Conservation (phyloP, 1,284 basidiomycete genomes). For the Sporisorium sorghi region DNA sequence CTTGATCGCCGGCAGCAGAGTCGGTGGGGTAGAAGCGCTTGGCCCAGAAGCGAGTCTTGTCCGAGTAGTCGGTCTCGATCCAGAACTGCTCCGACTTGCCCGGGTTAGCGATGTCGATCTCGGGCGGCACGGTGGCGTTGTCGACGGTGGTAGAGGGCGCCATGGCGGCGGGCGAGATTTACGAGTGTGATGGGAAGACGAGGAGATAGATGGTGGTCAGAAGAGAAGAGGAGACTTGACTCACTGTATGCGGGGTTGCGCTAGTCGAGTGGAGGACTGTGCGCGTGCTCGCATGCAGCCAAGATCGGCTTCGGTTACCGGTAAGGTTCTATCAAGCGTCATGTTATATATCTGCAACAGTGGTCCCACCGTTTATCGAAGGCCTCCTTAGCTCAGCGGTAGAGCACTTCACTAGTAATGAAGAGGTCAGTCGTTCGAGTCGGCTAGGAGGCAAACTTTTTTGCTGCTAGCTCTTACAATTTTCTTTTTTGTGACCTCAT, state of each 20-base stretch:
- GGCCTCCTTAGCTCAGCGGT: slow-evolving; percentile 58
- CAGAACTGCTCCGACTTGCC: slow-evolving; percentile 53
- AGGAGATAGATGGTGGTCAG: slow-evolving; percentile 10
- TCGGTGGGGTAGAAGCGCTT: slow-evolving; percentile 51
- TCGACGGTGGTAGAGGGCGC: too few relatives aligned
- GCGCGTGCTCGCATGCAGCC: not conserved
- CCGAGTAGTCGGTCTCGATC: slow-evolving; percentile 47
- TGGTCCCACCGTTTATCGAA: not conserved
- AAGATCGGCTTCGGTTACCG: not conserved
- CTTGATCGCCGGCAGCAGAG: slow-evolving; percentile 52
- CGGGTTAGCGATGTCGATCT: slow-evolving; percentile 49
- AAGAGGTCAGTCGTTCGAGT: slow-evolving; percentile 59
- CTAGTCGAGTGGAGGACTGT: not conserved
- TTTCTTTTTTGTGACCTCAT: not conserved
- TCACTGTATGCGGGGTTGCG: too few relatives aligned
- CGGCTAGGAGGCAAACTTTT: slow-evolving; percentile 51
- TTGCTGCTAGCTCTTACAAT: not conserved
- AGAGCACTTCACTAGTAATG: slow-evolving; percentile 58
- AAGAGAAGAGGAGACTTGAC: not conserved
- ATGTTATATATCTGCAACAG: slow-evolving; percentile 16
- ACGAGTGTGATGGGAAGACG: slow-evolving; percentile 2
- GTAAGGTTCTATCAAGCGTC: too few relatives aligned
- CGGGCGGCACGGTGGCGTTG: slow-evolving; percentile 35
- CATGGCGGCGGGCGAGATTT: too few relatives aligned
- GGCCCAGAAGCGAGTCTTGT: slow-evolving; percentile 49